Evolutionary conservation across 371 early-diverging fungal species (phyloP).

Genomic region (Mortierella sp.): DNA sequence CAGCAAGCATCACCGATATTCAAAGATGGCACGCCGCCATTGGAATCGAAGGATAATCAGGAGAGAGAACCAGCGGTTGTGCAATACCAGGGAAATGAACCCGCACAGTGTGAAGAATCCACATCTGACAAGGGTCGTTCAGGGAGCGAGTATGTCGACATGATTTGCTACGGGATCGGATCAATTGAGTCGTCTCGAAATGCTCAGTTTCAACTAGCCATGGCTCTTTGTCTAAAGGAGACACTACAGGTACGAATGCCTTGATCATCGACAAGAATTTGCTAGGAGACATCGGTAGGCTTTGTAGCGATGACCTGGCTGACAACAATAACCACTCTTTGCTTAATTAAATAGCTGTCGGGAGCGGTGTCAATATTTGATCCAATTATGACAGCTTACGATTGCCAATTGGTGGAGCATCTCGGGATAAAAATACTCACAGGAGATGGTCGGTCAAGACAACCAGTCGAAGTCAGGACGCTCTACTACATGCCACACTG

Average conservation of each 20-base stretch:
- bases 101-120: not conserved
- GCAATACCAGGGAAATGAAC: not conserved
- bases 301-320: not conserved
- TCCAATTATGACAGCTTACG: constrained; percentile 72
- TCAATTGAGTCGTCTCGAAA: constrained; percentile 68
- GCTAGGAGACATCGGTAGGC: not conserved
- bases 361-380: constrained; percentile 73
- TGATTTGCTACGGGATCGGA: constrained; percentile 78
- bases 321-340: not conserved
- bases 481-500: constrained; percentile 85
- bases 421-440: constrained; percentile 60
- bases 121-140: not conserved
- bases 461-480: constrained; percentile 53
- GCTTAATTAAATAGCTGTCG: constrained; percentile 45
- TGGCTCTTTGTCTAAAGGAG: constrained; percentile 64
- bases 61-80: not conserved
- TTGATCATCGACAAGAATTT: not conserved
- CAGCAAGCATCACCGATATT: not conserved
- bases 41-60: not conserved
- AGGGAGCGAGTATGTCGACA: constrained; percentile 41
- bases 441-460: constrained; percentile 60
- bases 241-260: constrained; percentile 60
- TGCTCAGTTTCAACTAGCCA: constrained; percentile 72
- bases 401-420: constrained; percentile 61
- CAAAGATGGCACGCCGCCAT: not conserved